A percentile compares a stretch with the other conserved stretches of the same genome.
These are phyloP conservation scores for Kluyveromyces wickerhamii DNA, from an alignment of 805 yeast species.

Conservation along the genomic window DNA sequence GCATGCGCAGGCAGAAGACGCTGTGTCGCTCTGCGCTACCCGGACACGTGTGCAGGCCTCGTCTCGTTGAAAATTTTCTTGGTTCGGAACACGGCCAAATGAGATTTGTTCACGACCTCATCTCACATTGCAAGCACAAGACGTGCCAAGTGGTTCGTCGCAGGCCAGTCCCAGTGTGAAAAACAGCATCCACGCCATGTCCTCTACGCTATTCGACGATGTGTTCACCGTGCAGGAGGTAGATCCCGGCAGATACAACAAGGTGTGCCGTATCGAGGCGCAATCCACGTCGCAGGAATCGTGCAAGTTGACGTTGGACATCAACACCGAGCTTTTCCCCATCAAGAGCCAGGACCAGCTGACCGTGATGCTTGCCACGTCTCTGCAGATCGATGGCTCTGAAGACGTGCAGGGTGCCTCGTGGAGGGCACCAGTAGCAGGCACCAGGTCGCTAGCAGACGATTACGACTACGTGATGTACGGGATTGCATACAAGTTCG, in stretches of 20 bases:
- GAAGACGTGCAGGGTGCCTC: constrained; percentile 35
- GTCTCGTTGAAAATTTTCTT: too few species aligned
- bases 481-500: constrained; percentile 95
- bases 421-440: constrained; percentile 60
- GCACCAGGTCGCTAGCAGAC: constrained; percentile 83
- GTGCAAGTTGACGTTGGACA: constrained; percentile 76
- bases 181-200: constrained; percentile 44
- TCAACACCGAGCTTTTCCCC: constrained; percentile 89
- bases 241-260: constrained; percentile 86
- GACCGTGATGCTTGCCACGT: constrained; percentile 79
- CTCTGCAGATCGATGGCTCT: constrained; percentile 48
- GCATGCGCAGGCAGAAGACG: too few species aligned
- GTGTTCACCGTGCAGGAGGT: constrained; percentile 78
- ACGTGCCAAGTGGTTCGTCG: too few species aligned
- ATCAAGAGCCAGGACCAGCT: constrained; percentile 66
- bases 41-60: too few species aligned
- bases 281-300: constrained; percentile 66
- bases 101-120: too few species aligned
- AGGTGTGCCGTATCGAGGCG: constrained; percentile 83
- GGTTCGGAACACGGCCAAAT: too few species aligned
- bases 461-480: constrained; percentile 98
- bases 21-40: too few species aligned
- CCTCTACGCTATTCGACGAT: constrained; percentile 83
- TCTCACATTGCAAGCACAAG: too few species aligned
- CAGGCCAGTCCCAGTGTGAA: too few species aligned